Conservation (phyloP, 371 early-diverging fungal genomes). For the Vairimorpha ceranae region DNA sequence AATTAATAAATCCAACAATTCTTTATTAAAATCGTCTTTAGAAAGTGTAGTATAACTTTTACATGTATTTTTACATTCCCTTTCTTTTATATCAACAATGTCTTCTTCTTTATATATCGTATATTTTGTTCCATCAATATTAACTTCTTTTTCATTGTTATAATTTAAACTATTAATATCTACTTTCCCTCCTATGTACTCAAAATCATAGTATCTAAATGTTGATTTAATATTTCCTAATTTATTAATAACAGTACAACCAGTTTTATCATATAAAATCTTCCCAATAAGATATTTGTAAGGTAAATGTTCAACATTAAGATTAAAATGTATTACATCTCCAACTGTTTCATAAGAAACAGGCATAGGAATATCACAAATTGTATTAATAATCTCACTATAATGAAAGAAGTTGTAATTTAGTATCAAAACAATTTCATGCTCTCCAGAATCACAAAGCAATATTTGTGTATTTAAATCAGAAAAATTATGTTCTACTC, state of each 20-base stretch:
- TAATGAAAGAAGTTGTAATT: conserved; percentile 44
- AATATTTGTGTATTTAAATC: conserved; percentile 11
- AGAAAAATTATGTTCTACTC: background rate
- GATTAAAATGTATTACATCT: conserved; percentile 60
- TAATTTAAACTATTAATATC: conserved; percentile 8
- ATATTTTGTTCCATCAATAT: background rate
- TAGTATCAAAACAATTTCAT: conserved; percentile 7
- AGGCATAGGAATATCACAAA: conserved; percentile 28
- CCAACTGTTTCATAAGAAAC: conserved; percentile 60
- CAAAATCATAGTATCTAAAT: conserved; percentile 58
- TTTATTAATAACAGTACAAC: conserved; percentile 60
- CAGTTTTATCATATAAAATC: conserved; percentile 58
- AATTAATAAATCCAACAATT: background rate
- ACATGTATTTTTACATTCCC: background rate
- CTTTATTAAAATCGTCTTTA: background rate
- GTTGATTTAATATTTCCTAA: conserved; percentile 49
- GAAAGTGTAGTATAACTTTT: background rate
- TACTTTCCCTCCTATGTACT: conserved; percentile 55
- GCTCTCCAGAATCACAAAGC: background rate
- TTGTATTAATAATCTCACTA: conserved; percentile 40
- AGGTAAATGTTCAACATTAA: conserved; percentile 51
- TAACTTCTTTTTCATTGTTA: background rate
- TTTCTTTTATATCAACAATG: background rate
- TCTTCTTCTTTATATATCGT: background rate
- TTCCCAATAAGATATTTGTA: conserved; percentile 59